phyloP scores from a whole-genome alignment of 2,329 filamentous ascomycete species.

The Phaeosphaeria sp. region DNA sequence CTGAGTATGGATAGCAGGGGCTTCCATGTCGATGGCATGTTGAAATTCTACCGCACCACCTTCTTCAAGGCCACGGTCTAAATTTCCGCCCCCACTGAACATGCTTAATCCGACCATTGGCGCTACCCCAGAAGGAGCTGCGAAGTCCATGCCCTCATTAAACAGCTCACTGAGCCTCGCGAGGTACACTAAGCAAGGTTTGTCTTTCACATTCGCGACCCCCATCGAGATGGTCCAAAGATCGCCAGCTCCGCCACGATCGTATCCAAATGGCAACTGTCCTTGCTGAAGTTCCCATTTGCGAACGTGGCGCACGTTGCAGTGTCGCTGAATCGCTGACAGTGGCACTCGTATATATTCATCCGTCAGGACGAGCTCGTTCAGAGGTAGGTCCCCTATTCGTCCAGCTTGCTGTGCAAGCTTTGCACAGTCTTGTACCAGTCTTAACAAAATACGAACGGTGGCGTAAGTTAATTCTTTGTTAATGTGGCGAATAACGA shows the following conservation, averaged over 20 bases:
- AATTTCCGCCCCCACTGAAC: conserved; percentile 79
- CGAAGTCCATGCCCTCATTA: conserved; percentile 65
- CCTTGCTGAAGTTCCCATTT: conserved; percentile 35
- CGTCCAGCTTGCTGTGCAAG: conserved; percentile 28
- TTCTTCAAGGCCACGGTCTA: conserved; percentile 78
- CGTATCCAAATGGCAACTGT: conserved; percentile 67
- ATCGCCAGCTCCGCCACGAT: conserved; percentile 68
- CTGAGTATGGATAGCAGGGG: conserved; percentile 72
- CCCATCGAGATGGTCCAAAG: conserved; percentile 66
- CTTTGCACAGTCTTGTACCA: conserved; percentile 48
- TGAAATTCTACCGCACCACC: conserved; percentile 68
- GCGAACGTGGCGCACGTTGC: conserved; percentile 65
- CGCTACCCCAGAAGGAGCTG: conserved; percentile 49
- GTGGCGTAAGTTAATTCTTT: conserved; percentile 39
- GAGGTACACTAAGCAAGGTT: conserved; percentile 12
- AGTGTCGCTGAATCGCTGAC: conserved; percentile 60
- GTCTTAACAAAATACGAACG: conserved; percentile 63
- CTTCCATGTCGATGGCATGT: conserved; percentile 72
- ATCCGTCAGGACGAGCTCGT: conserved; percentile 66
- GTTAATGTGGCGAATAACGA: conserved; percentile 59
- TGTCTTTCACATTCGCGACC: conserved; percentile 16
- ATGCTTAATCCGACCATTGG: conserved; percentile 66
- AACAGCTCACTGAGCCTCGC: conserved; percentile 11
- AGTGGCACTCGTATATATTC: conserved; percentile 48
- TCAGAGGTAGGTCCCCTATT: conserved; percentile 48